Conservation (phyloP, 1,284 basidiomycete species). For the Tylopilus sp. region DNA sequence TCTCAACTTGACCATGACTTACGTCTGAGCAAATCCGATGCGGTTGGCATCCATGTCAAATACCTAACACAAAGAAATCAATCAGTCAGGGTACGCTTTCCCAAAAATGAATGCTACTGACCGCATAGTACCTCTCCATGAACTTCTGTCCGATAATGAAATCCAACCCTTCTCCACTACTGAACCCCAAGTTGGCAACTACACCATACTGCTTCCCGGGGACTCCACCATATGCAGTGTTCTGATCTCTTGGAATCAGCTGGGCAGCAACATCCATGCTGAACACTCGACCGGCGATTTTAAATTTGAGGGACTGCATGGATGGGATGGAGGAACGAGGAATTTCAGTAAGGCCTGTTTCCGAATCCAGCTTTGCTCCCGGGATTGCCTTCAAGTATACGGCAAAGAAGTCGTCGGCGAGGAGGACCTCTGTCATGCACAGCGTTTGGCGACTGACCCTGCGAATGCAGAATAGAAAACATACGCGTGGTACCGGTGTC, state of each 20-base stretch:
- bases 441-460: neutral
- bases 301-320: constrained; percentile 24
- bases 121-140: constrained; percentile 28
- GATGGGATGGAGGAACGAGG: constrained; percentile 9
- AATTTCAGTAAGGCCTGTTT: constrained; percentile 21
- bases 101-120: neutral
- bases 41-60: constrained; percentile 21
- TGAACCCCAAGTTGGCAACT: constrained; percentile 5
- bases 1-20: neutral
- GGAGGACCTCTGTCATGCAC: constrained; percentile 15
- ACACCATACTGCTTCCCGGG: constrained; percentile 22
- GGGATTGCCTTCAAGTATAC: constrained; percentile 22
- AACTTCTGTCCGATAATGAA: constrained; percentile 30
- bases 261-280: constrained; percentile 25
- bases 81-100: neutral
- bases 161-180: constrained; percentile 19
- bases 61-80: constrained; percentile 11
- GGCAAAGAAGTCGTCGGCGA: constrained; percentile 21
- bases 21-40: constrained; percentile 31
- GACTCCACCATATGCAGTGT: constrained; percentile 12
- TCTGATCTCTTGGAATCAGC: constrained; percentile 23
- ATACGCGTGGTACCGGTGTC: constrained; percentile 2
- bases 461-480: neutral
- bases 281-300: constrained; percentile 14
- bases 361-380: constrained; percentile 14